phyloP scores from a whole-genome alignment of 1,284 basidiomycete species.

The Lentinus polychrous region DNA sequence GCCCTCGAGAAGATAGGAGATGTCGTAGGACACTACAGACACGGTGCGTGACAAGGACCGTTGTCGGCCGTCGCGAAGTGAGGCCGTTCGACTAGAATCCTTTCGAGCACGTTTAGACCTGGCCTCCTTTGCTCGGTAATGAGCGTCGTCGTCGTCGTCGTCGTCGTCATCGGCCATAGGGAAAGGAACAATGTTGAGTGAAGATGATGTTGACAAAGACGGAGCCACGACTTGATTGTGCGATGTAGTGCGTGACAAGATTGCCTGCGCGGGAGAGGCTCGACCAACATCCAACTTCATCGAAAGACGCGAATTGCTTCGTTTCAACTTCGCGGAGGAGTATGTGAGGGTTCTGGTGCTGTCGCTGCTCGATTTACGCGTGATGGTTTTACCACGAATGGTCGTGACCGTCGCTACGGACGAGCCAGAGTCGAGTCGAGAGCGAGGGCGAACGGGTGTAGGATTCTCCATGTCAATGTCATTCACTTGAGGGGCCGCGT shows the following conservation, averaged over 20 bases:
- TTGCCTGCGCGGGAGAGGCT: slow-evolving; percentile 1
- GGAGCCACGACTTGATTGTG: slow-evolving; percentile 2
- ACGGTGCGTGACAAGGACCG: no score
- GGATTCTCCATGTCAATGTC: background rate
- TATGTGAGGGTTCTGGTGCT: slow-evolving; percentile 1
- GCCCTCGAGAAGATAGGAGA: no score
- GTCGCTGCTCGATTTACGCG: slow-evolving; percentile 1
- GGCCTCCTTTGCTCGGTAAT: no score
- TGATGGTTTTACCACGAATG: background rate
- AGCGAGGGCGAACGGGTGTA: background rate
- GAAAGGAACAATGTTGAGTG: no score
- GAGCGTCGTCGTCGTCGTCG: no score
- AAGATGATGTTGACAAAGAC: background rate
- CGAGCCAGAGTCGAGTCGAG: background rate
- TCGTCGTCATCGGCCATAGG: no score
- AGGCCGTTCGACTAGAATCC: no score
- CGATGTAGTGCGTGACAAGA: slow-evolving; percentile 3
- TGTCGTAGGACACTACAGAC: no score
- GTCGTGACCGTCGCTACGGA: background rate
- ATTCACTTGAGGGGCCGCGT: background rate
- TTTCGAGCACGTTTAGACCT: no score
- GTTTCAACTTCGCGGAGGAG: background rate
- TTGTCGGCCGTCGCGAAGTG: no score
- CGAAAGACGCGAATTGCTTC: background rate
- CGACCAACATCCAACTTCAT: slow-evolving; percentile 1